Evolutionary conservation across 2,329 filamentous ascomycete species (phyloP), one percentile per base, ranked within the genome.

Genomic region (Cladophialophora carrionii): DNA sequence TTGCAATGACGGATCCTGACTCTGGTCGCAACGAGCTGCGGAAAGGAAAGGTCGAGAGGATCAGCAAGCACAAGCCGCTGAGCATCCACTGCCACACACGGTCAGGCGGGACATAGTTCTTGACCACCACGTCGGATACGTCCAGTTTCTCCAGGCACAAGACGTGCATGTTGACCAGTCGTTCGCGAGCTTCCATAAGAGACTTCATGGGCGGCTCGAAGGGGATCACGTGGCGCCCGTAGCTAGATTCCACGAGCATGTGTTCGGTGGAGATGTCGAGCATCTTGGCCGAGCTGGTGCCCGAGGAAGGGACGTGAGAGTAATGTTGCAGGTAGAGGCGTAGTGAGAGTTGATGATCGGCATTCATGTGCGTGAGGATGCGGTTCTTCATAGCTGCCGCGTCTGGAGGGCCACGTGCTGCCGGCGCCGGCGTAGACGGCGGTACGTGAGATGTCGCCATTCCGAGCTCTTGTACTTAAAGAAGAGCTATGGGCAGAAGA

Each of bases 281-380:
- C 69, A 96, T 81, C 46, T 80, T 77, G 22, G 90, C 86, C 22
- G 81, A 79, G 32, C 12, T 32, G 34, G 65, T 67, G 14, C 63
- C 57, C 46, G 65, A 76, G 7, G 83, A 73, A 17, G 87, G 84
- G 52, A 91, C 80, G 17, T 81, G 76, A 74, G 80, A 82, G 80
- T 87, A 92, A 76, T 92, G 85, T 69, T 87, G 87, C n/a, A 96
- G 85, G 78, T 93, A 96, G 74, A 89, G 84, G 63, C 85, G 80
- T 57, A 96, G 86, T 64, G 91, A 91, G 71, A 86, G 84, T 58
- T 83, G 80, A 79, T 96, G 94, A 77, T 94, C 90, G 51, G 81
- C 81, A 79, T 97, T 96, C 91, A 97, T 95, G 81, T 97, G 93
- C 37, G 82, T 82, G 74, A 94, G 85, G 76, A 92, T 88, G 64